Evolutionary conservation across 2,329 filamentous ascomycete genomes (phyloP).

Genomic region (Pyrenophora seminiperda): DNA sequence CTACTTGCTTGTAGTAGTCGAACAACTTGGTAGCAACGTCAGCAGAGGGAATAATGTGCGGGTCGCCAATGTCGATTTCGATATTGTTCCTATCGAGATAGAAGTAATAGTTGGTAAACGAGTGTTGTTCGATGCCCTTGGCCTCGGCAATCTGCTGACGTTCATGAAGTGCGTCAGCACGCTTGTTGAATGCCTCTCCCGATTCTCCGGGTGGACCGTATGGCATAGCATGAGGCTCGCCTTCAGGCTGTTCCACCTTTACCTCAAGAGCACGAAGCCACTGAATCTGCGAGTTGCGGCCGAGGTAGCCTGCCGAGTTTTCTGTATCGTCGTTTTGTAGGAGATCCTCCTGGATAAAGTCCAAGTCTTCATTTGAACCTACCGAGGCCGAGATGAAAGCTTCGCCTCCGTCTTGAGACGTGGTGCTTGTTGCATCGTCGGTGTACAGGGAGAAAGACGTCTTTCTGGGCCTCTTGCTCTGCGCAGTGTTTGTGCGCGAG

Average conservation of each 20-base stretch:
- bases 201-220: constrained; percentile 28
- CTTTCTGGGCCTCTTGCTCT: constrained; percentile 13
- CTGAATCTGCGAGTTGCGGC: constrained; percentile 32
- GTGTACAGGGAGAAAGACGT: constrained; percentile 1
- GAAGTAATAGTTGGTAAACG: constrained; percentile 27
- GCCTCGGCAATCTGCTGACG: neutral
- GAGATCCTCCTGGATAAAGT: constrained; percentile 28
- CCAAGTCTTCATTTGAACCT: constrained; percentile 17
- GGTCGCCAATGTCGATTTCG: constrained; percentile 20
- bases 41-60: constrained; percentile 33
- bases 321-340: constrained; percentile 16
- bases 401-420: constrained; percentile 9
- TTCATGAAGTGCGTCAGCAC: constrained; percentile 6
- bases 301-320: constrained; percentile 34
- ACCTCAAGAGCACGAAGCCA: constrained; percentile 27
- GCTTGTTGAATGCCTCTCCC: constrained; percentile 10
- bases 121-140: neutral
- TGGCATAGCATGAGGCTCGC: constrained; percentile 12
- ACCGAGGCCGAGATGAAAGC: constrained; percentile 13
- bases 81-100: constrained; percentile 30
- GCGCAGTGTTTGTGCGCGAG: neutral
- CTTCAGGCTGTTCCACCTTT: constrained; percentile 12
- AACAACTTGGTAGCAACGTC: constrained; percentile 33
- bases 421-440: constrained; percentile 1
- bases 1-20: constrained; percentile 37